These are phyloP conservation scores for Lagerstroemia speciosa DNA, from an alignment of 345 rosid genomes.

Conservation along the genomic window DNA sequence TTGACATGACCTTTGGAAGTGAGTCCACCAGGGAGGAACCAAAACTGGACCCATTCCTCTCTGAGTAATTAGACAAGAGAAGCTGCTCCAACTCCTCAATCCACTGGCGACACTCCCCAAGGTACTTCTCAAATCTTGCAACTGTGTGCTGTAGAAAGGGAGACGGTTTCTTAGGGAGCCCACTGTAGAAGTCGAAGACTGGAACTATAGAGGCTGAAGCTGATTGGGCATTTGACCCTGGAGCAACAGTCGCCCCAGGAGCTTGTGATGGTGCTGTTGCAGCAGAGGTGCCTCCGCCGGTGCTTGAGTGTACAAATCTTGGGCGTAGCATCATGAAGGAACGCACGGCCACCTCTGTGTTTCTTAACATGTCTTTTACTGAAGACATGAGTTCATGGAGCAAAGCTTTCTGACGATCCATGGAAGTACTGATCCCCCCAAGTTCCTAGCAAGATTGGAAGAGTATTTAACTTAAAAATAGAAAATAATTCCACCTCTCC, in stretches of 20 bases:
- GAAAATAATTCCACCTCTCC: background rate
- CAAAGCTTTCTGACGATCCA: conserved; percentile 76
- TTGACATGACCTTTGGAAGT: conserved; percentile 86
- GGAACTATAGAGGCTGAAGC: conserved; percentile 43
- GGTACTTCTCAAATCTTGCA: conserved; percentile 79
- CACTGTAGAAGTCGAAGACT: conserved; percentile 71
- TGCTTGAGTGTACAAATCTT: conserved; percentile 51
- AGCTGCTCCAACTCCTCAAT: conserved; percentile 89
- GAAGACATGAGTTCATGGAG: conserved; percentile 70
- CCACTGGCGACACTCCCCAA: conserved; percentile 78
- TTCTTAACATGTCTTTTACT: conserved; percentile 74
- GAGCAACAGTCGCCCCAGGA: conserved; percentile 40
- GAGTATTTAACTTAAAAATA: background rate
- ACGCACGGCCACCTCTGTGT: conserved; percentile 80
- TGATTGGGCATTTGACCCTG: conserved; percentile 49
- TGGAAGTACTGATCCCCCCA: conserved; percentile 73
- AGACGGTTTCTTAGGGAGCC: conserved; percentile 87
- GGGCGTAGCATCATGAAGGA: conserved; percentile 80
- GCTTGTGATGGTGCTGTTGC: conserved; percentile 55
- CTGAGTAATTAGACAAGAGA: conserved; percentile 54
- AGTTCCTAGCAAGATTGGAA: conserved; percentile 47
- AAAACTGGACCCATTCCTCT: conserved; percentile 39
- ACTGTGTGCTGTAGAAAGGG: conserved; percentile 72
- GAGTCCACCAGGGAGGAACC: conserved; percentile 61
- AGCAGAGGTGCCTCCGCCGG: conserved; percentile 35